A percentile compares a stretch with the other conserved stretches of the same genome.
Conservation (phyloP, 306 rosid genomes). For the Glycyrrhiza uralensis region DNA sequence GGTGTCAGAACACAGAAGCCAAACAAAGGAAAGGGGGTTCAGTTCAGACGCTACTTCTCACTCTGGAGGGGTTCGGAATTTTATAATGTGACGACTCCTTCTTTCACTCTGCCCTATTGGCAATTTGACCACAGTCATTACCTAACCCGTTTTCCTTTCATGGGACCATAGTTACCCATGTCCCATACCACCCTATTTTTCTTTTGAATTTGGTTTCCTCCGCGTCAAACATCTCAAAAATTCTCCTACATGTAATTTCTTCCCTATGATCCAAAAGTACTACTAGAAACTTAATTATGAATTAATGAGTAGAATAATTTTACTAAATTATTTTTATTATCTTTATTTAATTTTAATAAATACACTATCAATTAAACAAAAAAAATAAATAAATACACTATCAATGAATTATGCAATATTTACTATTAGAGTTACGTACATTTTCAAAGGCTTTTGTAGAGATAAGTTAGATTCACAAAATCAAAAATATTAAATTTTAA, state of each 20-base stretch:
- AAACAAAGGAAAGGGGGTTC: background rate
- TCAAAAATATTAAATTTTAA: too few relatives aligned
- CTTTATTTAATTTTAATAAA: too few relatives aligned
- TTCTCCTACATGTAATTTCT: background rate
- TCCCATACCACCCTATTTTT: background rate
- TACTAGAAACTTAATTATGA: background rate
- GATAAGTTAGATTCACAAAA: too few relatives aligned
- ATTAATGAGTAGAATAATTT: too few relatives aligned
- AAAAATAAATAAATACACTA: too few relatives aligned
- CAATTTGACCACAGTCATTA: constrained; percentile 27
- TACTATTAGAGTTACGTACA: too few relatives aligned
- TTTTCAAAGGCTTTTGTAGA: too few relatives aligned
- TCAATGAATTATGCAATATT: too few relatives aligned
- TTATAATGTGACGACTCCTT: constrained; percentile 27
- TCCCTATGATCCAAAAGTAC: background rate
- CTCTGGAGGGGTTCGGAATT: constrained; percentile 42
- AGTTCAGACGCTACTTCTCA: background rate
- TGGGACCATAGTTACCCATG: constrained; percentile 19
- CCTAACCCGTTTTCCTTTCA: constrained; percentile 32
- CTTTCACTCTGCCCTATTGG: constrained; percentile 7
- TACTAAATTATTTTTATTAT: too few relatives aligned
- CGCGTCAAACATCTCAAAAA: background rate
- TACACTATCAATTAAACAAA: too few relatives aligned
- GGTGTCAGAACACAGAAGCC: constrained; percentile 13
- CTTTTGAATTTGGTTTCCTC: background rate